phyloP scores from a whole-genome alignment of 1,139 yeast species.

The Candida buenavistaensis region DNA sequence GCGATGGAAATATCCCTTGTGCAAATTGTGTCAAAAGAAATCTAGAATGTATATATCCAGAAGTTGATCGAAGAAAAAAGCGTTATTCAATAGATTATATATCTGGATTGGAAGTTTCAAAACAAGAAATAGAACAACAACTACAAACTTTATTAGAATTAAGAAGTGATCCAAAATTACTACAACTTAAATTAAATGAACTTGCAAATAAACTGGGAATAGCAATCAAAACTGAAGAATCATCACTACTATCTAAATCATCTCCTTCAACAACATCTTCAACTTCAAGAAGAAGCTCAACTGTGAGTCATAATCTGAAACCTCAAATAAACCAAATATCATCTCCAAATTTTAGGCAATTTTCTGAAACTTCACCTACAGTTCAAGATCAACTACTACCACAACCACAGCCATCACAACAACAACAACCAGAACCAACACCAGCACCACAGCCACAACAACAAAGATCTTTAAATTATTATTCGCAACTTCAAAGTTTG shows the following conservation, averaged over 20 bases:
- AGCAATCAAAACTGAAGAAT: too few relatives aligned
- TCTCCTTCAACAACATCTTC: too few relatives aligned
- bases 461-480: not conserved
- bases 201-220: too few relatives aligned
- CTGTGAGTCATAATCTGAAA: too few relatives aligned
- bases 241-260: too few relatives aligned
- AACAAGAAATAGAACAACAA: constrained; percentile 7
- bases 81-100: constrained; percentile 14
- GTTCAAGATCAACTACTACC: not conserved
- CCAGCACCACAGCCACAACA: not conserved
- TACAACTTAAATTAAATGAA: constrained; percentile 2
- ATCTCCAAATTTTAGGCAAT: too few relatives aligned
- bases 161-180: constrained; percentile 6
- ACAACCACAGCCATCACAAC: not conserved
- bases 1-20: constrained; percentile 20
- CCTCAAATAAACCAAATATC: too few relatives aligned
- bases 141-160: constrained; percentile 6
- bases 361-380: not conserved
- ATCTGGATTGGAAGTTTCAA: constrained; percentile 8
- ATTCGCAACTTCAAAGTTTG: too few relatives aligned
- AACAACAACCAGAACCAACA: not conserved
- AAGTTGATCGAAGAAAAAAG: constrained; percentile 11
- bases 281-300: too few relatives aligned
- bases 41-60: constrained; percentile 14
- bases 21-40: constrained; percentile 14